Base-by-base conservation (phyloP, 2,329 filamentous ascomycete genomes). In the Claviceps pazoutovae region DNA sequence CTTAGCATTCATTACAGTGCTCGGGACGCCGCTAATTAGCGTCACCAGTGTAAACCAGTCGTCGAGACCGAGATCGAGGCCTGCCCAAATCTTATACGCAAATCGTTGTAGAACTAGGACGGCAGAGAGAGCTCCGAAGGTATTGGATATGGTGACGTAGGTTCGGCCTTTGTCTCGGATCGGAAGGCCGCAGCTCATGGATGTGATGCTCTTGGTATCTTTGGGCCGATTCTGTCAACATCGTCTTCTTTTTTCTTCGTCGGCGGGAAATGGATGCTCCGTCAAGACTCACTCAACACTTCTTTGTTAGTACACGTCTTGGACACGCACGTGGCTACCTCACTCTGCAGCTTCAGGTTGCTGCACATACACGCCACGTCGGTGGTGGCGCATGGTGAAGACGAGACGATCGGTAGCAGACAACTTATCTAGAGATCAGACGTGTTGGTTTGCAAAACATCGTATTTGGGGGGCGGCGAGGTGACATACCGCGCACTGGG, bases 31-130 rank as follows among this genome's bases (percentile, higher is more conserved):
- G 2, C 56, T 34, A 16, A 61, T 5, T 19, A 65, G 52, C 2
- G 63, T 58, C 7, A 60, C 23, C 6, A 66, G 53, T 16, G 67
- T 64, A 37, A 66, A 62, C 56, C 63, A 65, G 52, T 72, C 70
- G 50, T 72, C 70, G 1, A 68, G 54, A 0, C 64, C 68, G 13
- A 73, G 63, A 0, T 61, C 60, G 0, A 66, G 51, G 38, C 65
- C 68, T 3, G 61, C 56, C 8, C 54, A 66, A 16, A 70, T 52
- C 51, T 65, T 68, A 43, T 60, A 66, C 1, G 55, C 59, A 7
- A 75, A 64, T 19, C 74, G 70, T 11, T 73, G 61, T 2, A 69
- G 51, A 16, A 74, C 61, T 51, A 74, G 73, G 21, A 67, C 54
- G 48, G 58, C 66, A 2, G 68, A 65, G 3, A 73, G 57, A 5